phyloP scores from a whole-genome alignment of 2,329 filamentous ascomycete species.

The Stachybotrys chartarum region DNA sequence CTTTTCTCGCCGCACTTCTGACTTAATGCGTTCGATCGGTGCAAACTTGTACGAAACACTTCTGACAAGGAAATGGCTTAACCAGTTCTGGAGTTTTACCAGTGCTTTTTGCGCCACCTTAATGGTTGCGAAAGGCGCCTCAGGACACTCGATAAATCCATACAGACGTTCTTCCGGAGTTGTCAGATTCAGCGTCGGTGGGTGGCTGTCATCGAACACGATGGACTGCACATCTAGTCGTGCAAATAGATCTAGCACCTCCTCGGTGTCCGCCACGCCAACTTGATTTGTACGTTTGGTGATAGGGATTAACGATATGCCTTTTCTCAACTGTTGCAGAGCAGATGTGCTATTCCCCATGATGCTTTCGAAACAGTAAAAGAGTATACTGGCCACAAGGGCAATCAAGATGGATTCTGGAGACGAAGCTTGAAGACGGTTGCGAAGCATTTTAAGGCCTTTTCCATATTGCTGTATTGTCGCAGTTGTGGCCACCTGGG shows the following conservation, averaged over 20 bases:
- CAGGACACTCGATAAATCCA: background rate
- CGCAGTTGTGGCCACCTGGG: background rate
- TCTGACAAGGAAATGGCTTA: background rate
- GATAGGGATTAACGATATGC: background rate
- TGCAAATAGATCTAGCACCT: background rate
- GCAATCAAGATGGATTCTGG: background rate
- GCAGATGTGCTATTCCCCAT: conserved; percentile 6
- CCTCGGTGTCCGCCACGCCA: background rate
- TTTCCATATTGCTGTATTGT: background rate
- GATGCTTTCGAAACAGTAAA: conserved; percentile 8
- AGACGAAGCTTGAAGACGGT: background rate
- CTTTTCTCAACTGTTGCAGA: conserved; percentile 3
- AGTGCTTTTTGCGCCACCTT: conserved; percentile 1
- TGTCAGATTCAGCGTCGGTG: background rate
- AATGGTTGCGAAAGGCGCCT: background rate
- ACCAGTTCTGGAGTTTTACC: conserved; percentile 3
- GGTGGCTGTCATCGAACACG: conserved; percentile 4
- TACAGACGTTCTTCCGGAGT: background rate
- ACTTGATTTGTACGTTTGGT: background rate
- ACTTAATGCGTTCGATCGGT: no score
- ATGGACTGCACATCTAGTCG: conserved; percentile 6
- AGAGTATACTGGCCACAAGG: conserved; percentile 7
- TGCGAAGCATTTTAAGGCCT: no score
- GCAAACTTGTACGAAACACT: no score
- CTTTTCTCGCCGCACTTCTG: no score